Base-by-base conservation (phyloP, 176 grass and related monocot species). In the Otatea glauca region DNA sequence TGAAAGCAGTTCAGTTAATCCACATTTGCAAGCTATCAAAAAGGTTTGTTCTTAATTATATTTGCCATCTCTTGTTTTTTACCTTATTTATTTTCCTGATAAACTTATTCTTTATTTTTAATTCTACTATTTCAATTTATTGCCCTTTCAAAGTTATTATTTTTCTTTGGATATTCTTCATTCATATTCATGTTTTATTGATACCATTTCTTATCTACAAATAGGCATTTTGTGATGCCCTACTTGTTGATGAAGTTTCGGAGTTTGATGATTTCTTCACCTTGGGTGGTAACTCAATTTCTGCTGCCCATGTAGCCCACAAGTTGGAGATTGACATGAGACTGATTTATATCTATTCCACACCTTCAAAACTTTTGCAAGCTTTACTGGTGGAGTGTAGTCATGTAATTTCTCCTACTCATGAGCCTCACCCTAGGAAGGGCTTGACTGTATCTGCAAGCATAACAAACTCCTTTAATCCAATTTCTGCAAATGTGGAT, bases 221-320 rank as follows among this genome's bases (percentile, higher is more conserved):
- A 81, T 83, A 98, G 95, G 92, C 83, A 70, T 98, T 98, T 83
- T 78, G 76, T 84, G 92, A 95, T 55, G 87, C 62, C 14, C 67
- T 98, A 59, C 88, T 74, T 42, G 74, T 95, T 76, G 55, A 90
- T 72, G 89, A 93, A 90, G 83, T 98, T 88, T 91, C 86, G 7
- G 92, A 98, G 7, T 71, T 74, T 88, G 95, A 94, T 87, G 91
- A 94, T 84, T 98, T 98, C 85, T 98, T 98, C 41, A 23, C 71
- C 25, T 79, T 90, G 82, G 95, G 95, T 47, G 92, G 95, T 87
- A 86, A 91, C 85, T 98, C 95, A 84, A 89, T 98, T 83, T 88
- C 88, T 85, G 92, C 95, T 9, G 95, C 95, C 6, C 92, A 93
- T 75, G 83, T 87, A 41, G 87, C 92, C 7, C 88, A 98, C 80